Evolutionary conservation across 2,329 filamentous ascomycete genomes (phyloP), one percentile per base, ranked within the genome.

Genomic region (Drechslerella dactyloides): DNA sequence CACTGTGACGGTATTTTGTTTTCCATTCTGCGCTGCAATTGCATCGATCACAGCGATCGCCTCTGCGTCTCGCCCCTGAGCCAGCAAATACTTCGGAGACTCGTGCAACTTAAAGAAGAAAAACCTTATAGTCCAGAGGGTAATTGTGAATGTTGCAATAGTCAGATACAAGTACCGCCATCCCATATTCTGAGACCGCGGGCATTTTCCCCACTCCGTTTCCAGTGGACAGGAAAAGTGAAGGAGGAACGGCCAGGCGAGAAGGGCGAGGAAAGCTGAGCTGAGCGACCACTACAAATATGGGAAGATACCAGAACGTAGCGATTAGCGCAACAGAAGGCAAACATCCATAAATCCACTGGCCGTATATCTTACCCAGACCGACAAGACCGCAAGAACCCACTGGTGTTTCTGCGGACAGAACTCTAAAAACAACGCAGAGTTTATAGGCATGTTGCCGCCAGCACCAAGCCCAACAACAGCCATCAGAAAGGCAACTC

Each of bases 251-350:
- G 68, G 73, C 83, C 82, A 84, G 17, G 75, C 75, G 63, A 90
- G 82, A 3, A 90, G 80, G 1, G 87, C 89, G 1, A 89, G 87
- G 63, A 89, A 84, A 6, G 96, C 83, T 77, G 94, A 90, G 4
- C 91, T 91, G 17, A 96, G 81, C 0, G 91, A 90, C 90, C 91
- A 96, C 89, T 90, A 94, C 6, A 15, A 83, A 80, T 19, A 80
- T 77, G 61, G 82, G 48, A 57, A 24, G 50, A 8, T 5, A 35
- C 80, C 79, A 42, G 83, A 48, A 17, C 8, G 2, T 7, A 21
- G 8, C 23, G 35, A 37, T 21, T 24, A 53, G 19, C 35, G 5
- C 19, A 40, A 13, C 30, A 19, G 13, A 5, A 8, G 2, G 30
- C 3, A 17, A 8, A 53, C 19, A 30, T 7, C 35, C 35, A 37